phyloP scores from a whole-genome alignment of 192 early-diverging fungal genomes.

The Backusella macrospora region DNA sequence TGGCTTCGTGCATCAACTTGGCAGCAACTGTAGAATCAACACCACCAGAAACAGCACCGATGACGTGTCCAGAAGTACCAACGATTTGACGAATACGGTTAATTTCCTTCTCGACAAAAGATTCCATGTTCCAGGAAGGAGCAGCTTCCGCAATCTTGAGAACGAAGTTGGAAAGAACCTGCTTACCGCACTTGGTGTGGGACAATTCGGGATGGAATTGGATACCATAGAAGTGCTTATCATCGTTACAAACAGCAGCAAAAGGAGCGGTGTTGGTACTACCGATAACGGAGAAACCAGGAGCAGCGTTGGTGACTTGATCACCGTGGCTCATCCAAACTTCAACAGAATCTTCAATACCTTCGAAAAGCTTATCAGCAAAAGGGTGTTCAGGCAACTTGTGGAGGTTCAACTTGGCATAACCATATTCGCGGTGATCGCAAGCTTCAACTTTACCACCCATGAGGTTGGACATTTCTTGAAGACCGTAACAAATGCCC shows the following conservation, averaged over 20 bases:
- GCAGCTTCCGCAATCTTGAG: conserved; percentile 82
- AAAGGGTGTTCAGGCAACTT: conserved; percentile 65
- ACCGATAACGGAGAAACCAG: conserved; percentile 84
- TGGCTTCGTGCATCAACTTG: conserved; percentile 94
- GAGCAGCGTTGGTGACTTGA: conserved; percentile 81
- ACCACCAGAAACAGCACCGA: conserved; percentile 97
- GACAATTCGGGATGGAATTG: conserved; percentile 99
- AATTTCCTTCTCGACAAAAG: conserved; percentile 98
- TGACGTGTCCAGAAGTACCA: conserved; percentile 88
- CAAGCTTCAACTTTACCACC: conserved; percentile 88
- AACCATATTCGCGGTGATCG: conserved; percentile 95
- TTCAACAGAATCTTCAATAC: conserved; percentile 61
- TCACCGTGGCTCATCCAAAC: conserved; percentile 99
- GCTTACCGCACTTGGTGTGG: conserved; percentile 87
- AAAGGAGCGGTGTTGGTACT: conserved; percentile 87
- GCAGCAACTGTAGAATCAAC: conserved; percentile 98
- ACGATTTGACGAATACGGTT: conserved; percentile 90
- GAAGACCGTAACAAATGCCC: conserved; percentile 99
- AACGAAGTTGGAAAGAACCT: conserved; percentile 93
- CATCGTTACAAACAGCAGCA: conserved; percentile 83
- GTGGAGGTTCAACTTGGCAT: conserved; percentile 74
- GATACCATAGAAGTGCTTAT: conserved; percentile 85
- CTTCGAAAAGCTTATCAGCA: conserved; percentile 70
- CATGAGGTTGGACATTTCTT: conserved; percentile 91
- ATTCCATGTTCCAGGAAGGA: conserved; percentile 95